Evolutionary conservation across 169 alveolate genomes (phyloP), one percentile per base, ranked within the genome.

Genomic region (Plasmodium yoelii): DNA sequence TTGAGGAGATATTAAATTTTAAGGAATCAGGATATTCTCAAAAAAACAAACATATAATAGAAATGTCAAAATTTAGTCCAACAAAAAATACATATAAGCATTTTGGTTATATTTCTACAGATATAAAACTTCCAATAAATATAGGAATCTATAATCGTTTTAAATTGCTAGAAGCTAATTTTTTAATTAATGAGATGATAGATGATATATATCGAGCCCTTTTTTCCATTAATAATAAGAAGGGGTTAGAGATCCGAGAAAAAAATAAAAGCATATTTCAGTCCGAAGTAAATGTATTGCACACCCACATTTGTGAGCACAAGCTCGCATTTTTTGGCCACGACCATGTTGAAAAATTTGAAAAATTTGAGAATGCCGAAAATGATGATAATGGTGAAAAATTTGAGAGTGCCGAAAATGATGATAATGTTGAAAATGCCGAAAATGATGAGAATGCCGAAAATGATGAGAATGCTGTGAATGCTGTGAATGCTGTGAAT

Each of bases 11-110:
- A 49, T 64, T 75, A 55, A 61, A 75, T 26, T 63, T 49, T 12
- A 19, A 75, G 22, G 44, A 59, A 2, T 24, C 59, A 1, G 88
- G 75, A 9, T 57, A 53, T 47, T 56, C 69, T 1, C 69, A 75
- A n/a, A 67, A 49, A 24, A 75, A 75, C 39, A 75, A 75, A n/a
- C 88, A 75, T 56, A 9, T 75, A n/a, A 39, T 75, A 24, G 88
- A 75, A 47, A 75, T 75, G 88, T 18, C 61, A 1, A 75, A 75
- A 9, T 47, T 46, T 9, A 75, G 61, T 12, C 61, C 88, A n/a
- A 49, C 68, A 10, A 44, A n/a, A 24, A 34, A 55, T 57, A 55
- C 77, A 46, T 75, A 75, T 26, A 67, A 75, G 10, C 88, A 75
- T 56, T 75, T 75, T 51, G 88, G 88, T 34, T 75, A 63, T 6